Conservation (phyloP, 2,329 filamentous ascomycete species). For the Gyromitra esculenta region DNA sequence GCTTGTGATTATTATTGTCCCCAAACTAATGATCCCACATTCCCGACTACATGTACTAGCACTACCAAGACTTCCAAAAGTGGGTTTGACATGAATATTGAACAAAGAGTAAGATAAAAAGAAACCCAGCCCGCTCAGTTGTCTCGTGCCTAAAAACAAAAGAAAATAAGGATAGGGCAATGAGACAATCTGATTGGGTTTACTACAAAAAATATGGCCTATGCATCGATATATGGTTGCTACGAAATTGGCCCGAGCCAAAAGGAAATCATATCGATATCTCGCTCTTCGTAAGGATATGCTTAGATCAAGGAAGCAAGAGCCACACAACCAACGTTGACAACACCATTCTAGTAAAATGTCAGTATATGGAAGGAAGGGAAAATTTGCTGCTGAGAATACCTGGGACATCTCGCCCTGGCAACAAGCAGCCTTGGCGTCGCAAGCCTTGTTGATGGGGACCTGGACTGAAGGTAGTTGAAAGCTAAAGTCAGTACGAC, state of each 20-base stretch:
- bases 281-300: background rate
- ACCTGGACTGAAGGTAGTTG: constrained; percentile 35
- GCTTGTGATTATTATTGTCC: constrained; percentile 19
- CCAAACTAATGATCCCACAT: constrained; percentile 12
- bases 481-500: background rate
- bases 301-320: constrained; percentile 47
- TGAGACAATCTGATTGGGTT: constrained; percentile 48
- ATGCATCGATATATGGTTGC: constrained; percentile 8
- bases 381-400: background rate
- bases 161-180: constrained; percentile 21
- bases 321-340: constrained; percentile 47
- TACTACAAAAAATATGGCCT: constrained; percentile 7
- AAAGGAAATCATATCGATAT: background rate
- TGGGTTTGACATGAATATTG: constrained; percentile 22
- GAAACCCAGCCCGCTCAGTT: constrained; percentile 38
- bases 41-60: constrained; percentile 11
- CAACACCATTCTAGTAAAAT: constrained; percentile 38
- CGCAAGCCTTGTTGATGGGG: constrained; percentile 51
- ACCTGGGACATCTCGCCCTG: constrained; percentile 48
- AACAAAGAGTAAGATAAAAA: background rate
- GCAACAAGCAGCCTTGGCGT: constrained; percentile 49
- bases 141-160: constrained; percentile 32
- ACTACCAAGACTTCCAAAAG: constrained; percentile 11
- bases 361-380: constrained; percentile 9
- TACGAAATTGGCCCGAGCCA: background rate